phyloP scores from a whole-genome alignment of 2,329 filamentous ascomycete genomes.

The Xylaria sp. region DNA sequence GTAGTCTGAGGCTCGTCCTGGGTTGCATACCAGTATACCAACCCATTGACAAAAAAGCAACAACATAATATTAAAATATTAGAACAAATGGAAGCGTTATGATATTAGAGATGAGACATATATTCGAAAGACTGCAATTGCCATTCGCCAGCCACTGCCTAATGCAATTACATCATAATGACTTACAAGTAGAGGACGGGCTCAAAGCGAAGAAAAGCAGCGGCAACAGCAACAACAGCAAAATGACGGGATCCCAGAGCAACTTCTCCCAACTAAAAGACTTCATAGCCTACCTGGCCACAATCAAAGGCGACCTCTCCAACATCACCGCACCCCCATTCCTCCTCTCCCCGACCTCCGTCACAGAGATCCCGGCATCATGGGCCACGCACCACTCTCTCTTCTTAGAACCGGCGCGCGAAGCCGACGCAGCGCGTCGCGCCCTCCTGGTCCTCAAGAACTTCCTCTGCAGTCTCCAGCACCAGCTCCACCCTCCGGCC shows the following conservation, averaged over 20 bases:
- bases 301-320: conserved; percentile 66
- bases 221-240: background rate
- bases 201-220: background rate
- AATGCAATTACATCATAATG: background rate
- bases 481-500: conserved; percentile 55
- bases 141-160: background rate
- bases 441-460: conserved; percentile 60
- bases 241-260: conserved; percentile 41
- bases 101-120: background rate
- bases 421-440: conserved; percentile 53
- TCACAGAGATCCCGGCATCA: conserved; percentile 67
- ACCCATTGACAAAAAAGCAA: background rate
- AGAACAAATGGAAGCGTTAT: background rate
- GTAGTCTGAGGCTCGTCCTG: background rate
- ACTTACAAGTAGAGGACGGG: background rate
- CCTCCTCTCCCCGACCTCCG: conserved; percentile 64
- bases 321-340: conserved; percentile 67
- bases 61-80: background rate
- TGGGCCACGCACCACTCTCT: conserved; percentile 66
- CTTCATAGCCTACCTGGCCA: conserved; percentile 59
- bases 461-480: conserved; percentile 58
- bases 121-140: background rate
- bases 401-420: conserved; percentile 57
- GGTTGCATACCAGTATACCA: background rate
- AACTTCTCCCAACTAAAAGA: conserved; percentile 49